These are phyloP conservation scores for Houttuynia cordata DNA, from an alignment of 164 flowering plant species.

Conservation along the genomic window DNA sequence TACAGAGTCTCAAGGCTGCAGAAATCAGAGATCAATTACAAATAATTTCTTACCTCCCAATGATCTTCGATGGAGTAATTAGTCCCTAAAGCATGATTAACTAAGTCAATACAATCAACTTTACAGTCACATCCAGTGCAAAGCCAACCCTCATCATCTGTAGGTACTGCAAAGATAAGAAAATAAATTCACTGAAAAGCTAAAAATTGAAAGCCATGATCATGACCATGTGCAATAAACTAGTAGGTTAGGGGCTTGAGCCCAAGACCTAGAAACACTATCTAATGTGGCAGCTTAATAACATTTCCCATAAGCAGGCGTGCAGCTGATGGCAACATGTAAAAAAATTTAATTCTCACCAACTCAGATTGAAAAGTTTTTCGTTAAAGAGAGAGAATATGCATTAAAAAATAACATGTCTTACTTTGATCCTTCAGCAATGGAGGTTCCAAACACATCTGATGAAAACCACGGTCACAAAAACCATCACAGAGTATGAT, in stretches of 20 bases:
- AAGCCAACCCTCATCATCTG: constrained; percentile 87
- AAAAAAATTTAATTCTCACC: too few species aligned
- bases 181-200: constrained; percentile 3
- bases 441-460: constrained; percentile 84
- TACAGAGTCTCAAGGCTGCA: not conserved
- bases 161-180: constrained; percentile 57
- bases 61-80: constrained; percentile 44
- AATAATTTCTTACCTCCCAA: constrained; percentile 61
- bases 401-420: not conserved
- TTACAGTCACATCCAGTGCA: constrained; percentile 99
- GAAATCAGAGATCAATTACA: not conserved
- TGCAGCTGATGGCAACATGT: too few species aligned
- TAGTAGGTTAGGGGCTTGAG: not conserved
- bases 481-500: constrained; percentile 92
- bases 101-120: constrained; percentile 60
- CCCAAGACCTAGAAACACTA: not conserved
- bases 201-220: not conserved
- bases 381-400: not conserved
- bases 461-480: constrained; percentile 97
- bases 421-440: constrained; percentile 75
- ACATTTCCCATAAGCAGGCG: not conserved
- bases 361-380: constrained; percentile 2
- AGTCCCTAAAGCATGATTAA: constrained; percentile 63
- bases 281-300: not conserved
- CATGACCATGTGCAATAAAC: not conserved